These are phyloP conservation scores for Lonicera japonica DNA, from an alignment of 129 eudicot genomes.

Conservation along the genomic window DNA sequence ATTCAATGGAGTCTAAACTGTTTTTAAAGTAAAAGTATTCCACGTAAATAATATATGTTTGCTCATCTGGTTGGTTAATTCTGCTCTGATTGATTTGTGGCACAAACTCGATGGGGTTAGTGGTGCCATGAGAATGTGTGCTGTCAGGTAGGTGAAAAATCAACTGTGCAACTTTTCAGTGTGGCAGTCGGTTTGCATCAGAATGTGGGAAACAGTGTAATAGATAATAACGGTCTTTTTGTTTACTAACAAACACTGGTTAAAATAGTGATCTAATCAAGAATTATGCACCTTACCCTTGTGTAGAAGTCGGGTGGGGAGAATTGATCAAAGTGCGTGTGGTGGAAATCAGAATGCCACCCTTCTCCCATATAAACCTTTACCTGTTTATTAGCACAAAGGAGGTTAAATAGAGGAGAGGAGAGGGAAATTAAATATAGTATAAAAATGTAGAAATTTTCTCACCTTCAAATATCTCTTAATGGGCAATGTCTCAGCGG, in stretches of 20 bases:
- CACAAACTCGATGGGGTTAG: too few species aligned
- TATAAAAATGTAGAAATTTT: not conserved
- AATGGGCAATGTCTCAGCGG: conserved; percentile 10
- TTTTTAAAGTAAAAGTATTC: not conserved
- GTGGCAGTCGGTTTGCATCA: too few species aligned
- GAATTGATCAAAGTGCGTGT: conserved; percentile 33
- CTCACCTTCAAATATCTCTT: conserved; percentile 27
- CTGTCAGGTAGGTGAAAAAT: too few species aligned
- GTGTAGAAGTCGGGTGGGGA: conserved; percentile 47
- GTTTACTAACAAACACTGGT: too few species aligned
- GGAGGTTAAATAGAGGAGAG: not conserved
- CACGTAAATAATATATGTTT: not conserved
- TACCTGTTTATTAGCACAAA: conserved; percentile 14
- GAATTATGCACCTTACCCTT: conserved; percentile 19
- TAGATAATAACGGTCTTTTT: too few species aligned
- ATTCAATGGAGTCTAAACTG: not conserved
- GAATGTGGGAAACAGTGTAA: too few species aligned
- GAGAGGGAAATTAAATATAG: too few species aligned
- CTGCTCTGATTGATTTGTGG: too few species aligned
- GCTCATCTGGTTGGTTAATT: too few species aligned
- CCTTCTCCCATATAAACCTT: conserved; percentile 38
- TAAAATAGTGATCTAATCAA: too few species aligned
- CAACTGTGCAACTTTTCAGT: too few species aligned
- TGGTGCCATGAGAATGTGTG: too few species aligned
- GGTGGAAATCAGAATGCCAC: conserved; percentile 38